These are phyloP conservation scores for Colletotrichum falcatum DNA, from an alignment of 2,329 filamentous ascomycete genomes.

Conservation along the genomic window DNA sequence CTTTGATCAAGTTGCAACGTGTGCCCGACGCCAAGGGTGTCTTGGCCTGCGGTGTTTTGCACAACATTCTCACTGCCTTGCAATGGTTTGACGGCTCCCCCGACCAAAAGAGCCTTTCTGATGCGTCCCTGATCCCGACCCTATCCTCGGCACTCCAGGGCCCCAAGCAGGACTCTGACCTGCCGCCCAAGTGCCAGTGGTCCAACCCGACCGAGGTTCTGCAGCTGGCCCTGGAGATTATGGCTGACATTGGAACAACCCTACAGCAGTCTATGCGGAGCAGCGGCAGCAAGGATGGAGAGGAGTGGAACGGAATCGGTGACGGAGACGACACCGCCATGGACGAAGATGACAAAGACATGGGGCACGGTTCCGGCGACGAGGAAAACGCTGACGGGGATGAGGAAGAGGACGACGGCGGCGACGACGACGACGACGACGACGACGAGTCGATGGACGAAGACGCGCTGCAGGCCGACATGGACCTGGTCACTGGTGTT, in stretches of 20 bases:
- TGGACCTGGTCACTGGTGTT: conserved; percentile 71
- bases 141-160: conserved; percentile 56
- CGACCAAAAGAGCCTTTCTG: conserved; percentile 61
- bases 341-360: conserved; percentile 51
- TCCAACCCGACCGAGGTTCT: conserved; percentile 59
- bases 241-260: conserved; percentile 73
- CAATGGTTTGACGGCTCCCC: conserved; percentile 65
- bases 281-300: conserved; percentile 48
- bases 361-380: conserved; percentile 50
- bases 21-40: conserved; percentile 62
- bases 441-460: conserved; percentile 66
- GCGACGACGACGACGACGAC: conserved; percentile 50
- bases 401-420: conserved; percentile 54
- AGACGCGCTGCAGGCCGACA: conserved; percentile 71
- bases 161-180: conserved; percentile 45
- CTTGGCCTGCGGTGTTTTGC: conserved; percentile 70
- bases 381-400: conserved; percentile 53
- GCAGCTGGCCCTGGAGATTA: conserved; percentile 69
- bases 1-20: conserved; percentile 62
- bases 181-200: conserved; percentile 50
- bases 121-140: conserved; percentile 62
- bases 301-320: conserved; percentile 55
- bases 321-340: conserved; percentile 54
- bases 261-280: conserved; percentile 62
- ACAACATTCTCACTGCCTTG: conserved; percentile 69